These are phyloP conservation scores for Trichoderma arundinaceum DNA, from an alignment of 2,329 filamentous ascomycete species.

Conservation along the genomic window DNA sequence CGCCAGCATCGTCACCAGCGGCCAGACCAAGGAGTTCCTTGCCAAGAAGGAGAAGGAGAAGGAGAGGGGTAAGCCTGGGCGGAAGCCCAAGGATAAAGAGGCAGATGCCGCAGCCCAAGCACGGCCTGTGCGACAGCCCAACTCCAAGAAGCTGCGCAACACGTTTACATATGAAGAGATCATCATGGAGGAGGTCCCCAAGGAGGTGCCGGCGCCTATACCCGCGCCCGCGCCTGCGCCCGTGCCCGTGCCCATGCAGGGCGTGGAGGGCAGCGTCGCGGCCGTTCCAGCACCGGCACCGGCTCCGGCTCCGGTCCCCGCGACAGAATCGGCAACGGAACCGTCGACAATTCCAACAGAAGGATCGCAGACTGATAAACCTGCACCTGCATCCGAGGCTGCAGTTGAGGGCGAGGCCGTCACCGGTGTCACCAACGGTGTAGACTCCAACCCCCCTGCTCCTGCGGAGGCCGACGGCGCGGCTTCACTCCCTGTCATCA, in stretches of 20 bases:
- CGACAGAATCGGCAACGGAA: no score
- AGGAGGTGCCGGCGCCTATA: slow-evolving; percentile 30
- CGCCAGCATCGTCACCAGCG: slow-evolving; percentile 81
- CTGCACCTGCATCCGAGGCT: not conserved
- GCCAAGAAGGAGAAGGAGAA: slow-evolving; percentile 82
- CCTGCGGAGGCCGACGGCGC: slow-evolving; percentile 29
- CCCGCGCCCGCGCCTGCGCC: not conserved
- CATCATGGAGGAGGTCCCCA: slow-evolving; percentile 58
- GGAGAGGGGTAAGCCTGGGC: slow-evolving; percentile 67
- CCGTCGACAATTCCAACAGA: not conserved
- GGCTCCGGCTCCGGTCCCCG: slow-evolving; percentile 19
- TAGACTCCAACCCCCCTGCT: slow-evolving; percentile 14
- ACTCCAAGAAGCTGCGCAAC: slow-evolving; percentile 71
- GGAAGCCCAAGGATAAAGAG: slow-evolving; percentile 61
- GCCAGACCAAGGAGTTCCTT: slow-evolving; percentile 80
- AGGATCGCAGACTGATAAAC: slow-evolving; percentile 14
- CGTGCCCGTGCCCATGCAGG: slow-evolving; percentile 32
- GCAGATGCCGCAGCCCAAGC: slow-evolving; percentile 56
- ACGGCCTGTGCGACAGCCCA: slow-evolving; percentile 68
- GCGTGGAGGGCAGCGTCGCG: slow-evolving; percentile 40
- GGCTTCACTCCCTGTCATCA: slow-evolving; percentile 34
- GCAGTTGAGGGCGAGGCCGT: not conserved
- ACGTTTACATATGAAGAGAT: slow-evolving; percentile 77
- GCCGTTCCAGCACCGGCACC: not conserved
- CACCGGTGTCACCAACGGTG: not conserved